Evolutionary conservation across 73 alveolate species (phyloP).

Genomic region (Paramecium sonneborni): DNA sequence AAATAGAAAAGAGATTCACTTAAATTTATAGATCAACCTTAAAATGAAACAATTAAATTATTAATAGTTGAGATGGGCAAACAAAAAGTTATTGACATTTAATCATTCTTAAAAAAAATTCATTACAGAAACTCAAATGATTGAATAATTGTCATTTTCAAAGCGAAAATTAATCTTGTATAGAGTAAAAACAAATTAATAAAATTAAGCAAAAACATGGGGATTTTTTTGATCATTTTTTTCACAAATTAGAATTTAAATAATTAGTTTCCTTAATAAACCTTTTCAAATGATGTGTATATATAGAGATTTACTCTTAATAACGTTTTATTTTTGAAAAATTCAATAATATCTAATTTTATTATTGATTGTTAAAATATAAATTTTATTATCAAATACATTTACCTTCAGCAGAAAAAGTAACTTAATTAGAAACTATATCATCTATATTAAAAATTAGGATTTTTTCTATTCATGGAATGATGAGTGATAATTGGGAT

Average conservation of each 20-base stretch:
- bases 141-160: background rate
- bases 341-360: background rate
- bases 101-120: background rate
- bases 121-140: background rate
- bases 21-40: background rate
- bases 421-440: background rate
- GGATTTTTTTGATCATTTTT: background rate
- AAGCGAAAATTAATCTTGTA: background rate
- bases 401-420: background rate
- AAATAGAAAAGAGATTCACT: background rate
- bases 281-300: background rate
- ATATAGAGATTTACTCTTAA: background rate
- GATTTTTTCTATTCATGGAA: background rate
- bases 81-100: background rate
- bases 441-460: background rate
- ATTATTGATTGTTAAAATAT: background rate
- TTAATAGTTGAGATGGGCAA: background rate
- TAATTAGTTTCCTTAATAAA: background rate
- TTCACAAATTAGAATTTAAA: background rate
- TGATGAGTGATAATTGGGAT: background rate
- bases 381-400: background rate
- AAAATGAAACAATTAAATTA: constrained; percentile 18
- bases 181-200: background rate
- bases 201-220: background rate
- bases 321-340: background rate